Evolutionary conservation across 139 green algal genomes (phyloP).

Genomic region (Trebouxia sp.): DNA sequence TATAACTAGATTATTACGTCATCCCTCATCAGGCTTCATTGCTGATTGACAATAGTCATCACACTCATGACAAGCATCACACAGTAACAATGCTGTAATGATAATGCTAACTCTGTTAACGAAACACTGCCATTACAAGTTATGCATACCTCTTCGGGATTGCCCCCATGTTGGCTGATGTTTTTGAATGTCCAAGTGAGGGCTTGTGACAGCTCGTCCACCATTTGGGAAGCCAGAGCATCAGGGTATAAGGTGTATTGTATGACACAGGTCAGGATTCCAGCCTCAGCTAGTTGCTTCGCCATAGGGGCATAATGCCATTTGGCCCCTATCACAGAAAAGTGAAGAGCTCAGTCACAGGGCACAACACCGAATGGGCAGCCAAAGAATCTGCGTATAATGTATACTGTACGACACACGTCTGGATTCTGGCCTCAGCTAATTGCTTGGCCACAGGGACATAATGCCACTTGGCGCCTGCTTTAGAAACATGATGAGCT

Average conservation of each 20-base stretch:
- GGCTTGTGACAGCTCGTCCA: slow-evolving; percentile 62
- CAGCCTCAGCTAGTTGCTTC: slow-evolving; percentile 58
- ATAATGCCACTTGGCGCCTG: no score
- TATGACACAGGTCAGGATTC: slow-evolving; percentile 57
- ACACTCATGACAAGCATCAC: no score
- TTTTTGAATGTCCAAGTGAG: slow-evolving; percentile 68
- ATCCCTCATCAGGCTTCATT: no score
- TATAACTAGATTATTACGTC: no score
- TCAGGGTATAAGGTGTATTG: slow-evolving; percentile 71
- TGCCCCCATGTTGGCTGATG: slow-evolving; percentile 50
- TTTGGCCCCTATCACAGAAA: slow-evolving; percentile 38
- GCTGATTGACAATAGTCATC: no score
- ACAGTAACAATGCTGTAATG: no score
- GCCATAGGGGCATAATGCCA: slow-evolving; percentile 76
- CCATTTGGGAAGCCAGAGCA: slow-evolving; percentile 58
- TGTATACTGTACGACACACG: neutral
- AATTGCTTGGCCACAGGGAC: no score
- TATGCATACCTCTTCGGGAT: slow-evolving; percentile 27
- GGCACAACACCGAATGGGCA: neutral
- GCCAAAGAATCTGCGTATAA: neutral
- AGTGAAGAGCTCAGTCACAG: neutral
- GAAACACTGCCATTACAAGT: neutral
- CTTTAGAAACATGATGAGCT: no score
- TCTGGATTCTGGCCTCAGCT: neutral
- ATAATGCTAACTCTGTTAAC: neutral